phyloP scores from a whole-genome alignment of 1,284 basidiomycete species.

The Pseudozyma sp. region DNA sequence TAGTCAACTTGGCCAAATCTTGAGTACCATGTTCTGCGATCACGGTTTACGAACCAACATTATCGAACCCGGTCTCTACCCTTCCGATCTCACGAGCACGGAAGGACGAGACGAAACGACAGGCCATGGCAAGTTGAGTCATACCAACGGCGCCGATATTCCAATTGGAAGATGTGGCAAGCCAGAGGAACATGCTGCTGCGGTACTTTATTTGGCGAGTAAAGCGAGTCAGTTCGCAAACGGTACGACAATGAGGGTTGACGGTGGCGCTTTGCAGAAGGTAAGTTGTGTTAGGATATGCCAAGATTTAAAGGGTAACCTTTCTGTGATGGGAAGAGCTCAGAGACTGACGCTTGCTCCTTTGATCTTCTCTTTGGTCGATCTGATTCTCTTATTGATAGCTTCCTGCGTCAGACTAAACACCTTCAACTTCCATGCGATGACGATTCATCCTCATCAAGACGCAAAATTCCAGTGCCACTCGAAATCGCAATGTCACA shows the following conservation, averaged over 20 bases:
- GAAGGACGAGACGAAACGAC: slow-evolving; percentile 15
- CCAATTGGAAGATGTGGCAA: slow-evolving; percentile 43
- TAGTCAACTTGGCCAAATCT: slow-evolving; percentile 41
- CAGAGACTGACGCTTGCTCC: neutral
- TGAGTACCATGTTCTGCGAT: slow-evolving; percentile 42
- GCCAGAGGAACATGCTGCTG: slow-evolving; percentile 40
- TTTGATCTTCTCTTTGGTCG: no score
- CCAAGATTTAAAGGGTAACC: neutral
- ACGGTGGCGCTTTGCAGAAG: slow-evolving; percentile 51
- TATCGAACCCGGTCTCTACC: slow-evolving; percentile 51
- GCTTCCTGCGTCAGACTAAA: slow-evolving; percentile 36
- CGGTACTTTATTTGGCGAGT: slow-evolving; percentile 34
- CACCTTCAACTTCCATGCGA: neutral
- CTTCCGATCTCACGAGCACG: slow-evolving; percentile 35
- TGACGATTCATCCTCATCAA: no score
- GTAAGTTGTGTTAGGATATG: slow-evolving; percentile 4
- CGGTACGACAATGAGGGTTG: slow-evolving; percentile 39
- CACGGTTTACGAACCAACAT: slow-evolving; percentile 31
- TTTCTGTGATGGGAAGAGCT: no score
- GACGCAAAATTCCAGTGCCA: no score
- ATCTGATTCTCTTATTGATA: no score
- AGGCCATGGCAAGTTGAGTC: slow-evolving; percentile 31
- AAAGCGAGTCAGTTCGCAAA: slow-evolving; percentile 38
- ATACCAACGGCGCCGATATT: slow-evolving; percentile 54
- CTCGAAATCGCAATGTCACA: no score